Percentiles rank a stretch among this genome's conserved stretches.
These are phyloP conservation scores for Coemansia sp. DNA, from an alignment of 192 early-diverging fungal genomes.

Conservation along the genomic window DNA sequence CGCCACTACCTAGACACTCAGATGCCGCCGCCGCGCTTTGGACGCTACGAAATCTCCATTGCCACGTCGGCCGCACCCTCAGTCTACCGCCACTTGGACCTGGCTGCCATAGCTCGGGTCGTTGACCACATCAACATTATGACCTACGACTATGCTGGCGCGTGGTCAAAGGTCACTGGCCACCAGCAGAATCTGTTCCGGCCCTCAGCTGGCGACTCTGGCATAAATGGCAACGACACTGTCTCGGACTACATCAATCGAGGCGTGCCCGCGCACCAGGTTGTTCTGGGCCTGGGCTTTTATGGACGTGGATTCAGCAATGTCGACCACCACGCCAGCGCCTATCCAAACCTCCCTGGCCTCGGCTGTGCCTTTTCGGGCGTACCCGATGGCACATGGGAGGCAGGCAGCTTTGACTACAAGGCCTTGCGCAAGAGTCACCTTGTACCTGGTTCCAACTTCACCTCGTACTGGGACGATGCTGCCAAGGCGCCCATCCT, in stretches of 20 bases:
- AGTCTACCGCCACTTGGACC: conserved; percentile 61
- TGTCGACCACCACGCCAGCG: conserved; percentile 57
- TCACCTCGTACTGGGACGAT: conserved; percentile 73
- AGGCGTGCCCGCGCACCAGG: conserved; percentile 78
- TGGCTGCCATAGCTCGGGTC: conserved; percentile 61
- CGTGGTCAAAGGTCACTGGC: conserved; percentile 63
- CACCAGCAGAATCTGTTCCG: conserved; percentile 87
- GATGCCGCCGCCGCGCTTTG: conserved; percentile 31
- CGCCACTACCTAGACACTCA: conserved; percentile 62
- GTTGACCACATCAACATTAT: conserved; percentile 86
- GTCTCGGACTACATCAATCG: conserved; percentile 66
- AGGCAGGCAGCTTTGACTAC: conserved; percentile 89
- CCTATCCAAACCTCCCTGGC: conserved; percentile 44
- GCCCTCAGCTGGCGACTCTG: conserved; percentile 58
- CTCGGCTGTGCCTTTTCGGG: conserved; percentile 64
- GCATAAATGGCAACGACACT: conserved; percentile 61
- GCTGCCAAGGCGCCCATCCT: conserved; percentile 74
- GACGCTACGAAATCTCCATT: conserved; percentile 62
- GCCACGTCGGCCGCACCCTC: conserved; percentile 65
- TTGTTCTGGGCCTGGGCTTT: conserved; percentile 87
- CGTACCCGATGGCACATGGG: conserved; percentile 80
- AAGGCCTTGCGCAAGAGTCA: conserved; percentile 59
- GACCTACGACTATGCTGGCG: conserved; percentile 79
- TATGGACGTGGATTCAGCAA: conserved; percentile 93
- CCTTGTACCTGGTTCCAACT: conserved; percentile 55